Evolutionary conservation across 306 rosid species (phyloP).

Genomic region (Hippophae gyantsensis): DNA sequence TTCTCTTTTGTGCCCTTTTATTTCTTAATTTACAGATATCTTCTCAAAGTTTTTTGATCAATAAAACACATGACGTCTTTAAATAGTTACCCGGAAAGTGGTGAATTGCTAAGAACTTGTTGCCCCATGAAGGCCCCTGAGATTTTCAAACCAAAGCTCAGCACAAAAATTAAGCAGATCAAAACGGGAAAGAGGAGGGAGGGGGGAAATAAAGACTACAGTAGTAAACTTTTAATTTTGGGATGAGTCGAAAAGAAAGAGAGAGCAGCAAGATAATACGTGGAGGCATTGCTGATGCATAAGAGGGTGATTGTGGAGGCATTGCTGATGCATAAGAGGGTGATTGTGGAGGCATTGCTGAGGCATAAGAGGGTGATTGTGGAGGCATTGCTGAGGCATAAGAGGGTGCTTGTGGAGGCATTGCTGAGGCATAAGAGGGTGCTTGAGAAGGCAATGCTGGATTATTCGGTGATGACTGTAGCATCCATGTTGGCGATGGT

Average conservation of each 20-base stretch:
- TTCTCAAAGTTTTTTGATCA: neutral
- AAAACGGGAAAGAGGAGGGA: neutral
- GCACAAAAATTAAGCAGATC: slow-evolving; percentile 7
- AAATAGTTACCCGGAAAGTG: slow-evolving; percentile 54
- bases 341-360: slow-evolving; percentile 2
- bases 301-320: slow-evolving; percentile 13
- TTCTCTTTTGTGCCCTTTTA: too few species aligned
- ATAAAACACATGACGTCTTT: neutral
- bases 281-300: slow-evolving; percentile 48
- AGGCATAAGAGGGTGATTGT: slow-evolving; percentile 26
- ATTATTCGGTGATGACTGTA: slow-evolving; percentile 34
- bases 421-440: too few species aligned
- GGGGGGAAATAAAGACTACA: slow-evolving; percentile 1
- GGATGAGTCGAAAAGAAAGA: neutral
- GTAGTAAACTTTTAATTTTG: neutral
- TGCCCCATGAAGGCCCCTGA: slow-evolving; percentile 63
- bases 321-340: too few species aligned
- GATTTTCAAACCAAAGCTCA: slow-evolving; percentile 33
- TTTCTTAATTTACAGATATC: neutral
- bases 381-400: too few species aligned
- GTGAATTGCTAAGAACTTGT: slow-evolving; percentile 48
- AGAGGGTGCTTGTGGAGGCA: too few species aligned
- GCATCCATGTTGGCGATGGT: slow-evolving; percentile 56
- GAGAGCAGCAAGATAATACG: slow-evolving; percentile 29
- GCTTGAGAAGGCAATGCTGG: slow-evolving; percentile 41